Evolutionary conservation across 495 filamentous ascomycete genomes (phyloP), one percentile per base, ranked within the genome.

Genomic region (Lophiostoma macrostomum): DNA sequence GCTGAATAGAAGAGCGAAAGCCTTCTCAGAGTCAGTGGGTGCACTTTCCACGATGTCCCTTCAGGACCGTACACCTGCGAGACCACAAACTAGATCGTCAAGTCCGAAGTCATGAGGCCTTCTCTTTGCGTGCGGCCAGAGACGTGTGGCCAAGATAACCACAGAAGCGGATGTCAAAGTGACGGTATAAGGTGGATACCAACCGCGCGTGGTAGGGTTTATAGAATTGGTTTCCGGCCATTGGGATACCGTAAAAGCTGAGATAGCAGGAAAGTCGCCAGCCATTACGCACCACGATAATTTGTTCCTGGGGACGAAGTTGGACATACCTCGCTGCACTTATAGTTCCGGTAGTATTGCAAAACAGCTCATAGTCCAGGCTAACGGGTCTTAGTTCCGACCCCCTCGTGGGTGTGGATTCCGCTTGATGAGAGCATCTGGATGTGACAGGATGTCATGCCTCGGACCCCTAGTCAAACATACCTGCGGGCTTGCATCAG

Each of bases 211-310:
- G 7, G 34, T 23, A 0, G 59, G 53, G 19, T 61, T 23, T 6
- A 23, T 32, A 27, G 6, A 7, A 18, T 45, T 45, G 5, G 28
- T 22, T 6, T 13, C 18, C 12, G 59, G 59, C 59, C 59, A 63
- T 24, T 55, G 47, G n/a, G 48, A 28, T 20, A 47, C 44, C 3
- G 22, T 49, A 13, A 24, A 13, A 0, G 20, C 2, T 20, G 53
- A 13, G 14, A 63, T 41, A 39, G 48, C 32, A 18, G 47, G 42
- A 49, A 62, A 53, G 25, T 58, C 49, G 23, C 42, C 48, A 6
- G 24, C 53, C 59, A 63, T 62, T 30, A 12, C 18, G 25, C 23
- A 25, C 20, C 41, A 32, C 22, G 36, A 12, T 52, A 37, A 16
- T 50, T 8, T 11, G 23, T 27, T 11, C 13, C 18, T 10, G 14